Percentiles rank a stretch among this genome's conserved stretches.
Evolutionary conservation across 2,329 filamentous ascomycete species (phyloP).

Genomic region (Fusarium sp.): DNA sequence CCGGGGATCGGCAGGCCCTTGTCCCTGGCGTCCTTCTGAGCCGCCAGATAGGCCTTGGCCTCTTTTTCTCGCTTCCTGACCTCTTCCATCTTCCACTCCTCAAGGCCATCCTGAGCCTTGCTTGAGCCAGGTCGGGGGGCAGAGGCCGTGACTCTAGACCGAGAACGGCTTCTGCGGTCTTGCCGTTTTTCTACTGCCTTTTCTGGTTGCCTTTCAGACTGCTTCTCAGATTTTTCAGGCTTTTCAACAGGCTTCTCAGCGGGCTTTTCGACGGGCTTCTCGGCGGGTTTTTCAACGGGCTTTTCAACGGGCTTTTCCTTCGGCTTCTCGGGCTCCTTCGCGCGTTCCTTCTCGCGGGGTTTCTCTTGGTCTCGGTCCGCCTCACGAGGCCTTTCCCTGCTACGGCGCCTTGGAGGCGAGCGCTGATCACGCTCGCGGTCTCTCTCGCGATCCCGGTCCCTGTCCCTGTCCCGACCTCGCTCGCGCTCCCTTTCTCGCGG

Average conservation of each 20-base stretch:
- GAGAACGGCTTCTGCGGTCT: constrained; percentile 58
- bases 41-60: constrained; percentile 72
- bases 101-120: constrained; percentile 60
- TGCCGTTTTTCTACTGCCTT: constrained; percentile 26
- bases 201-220: constrained; percentile 11
- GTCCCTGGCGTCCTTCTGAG: constrained; percentile 68
- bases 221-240: neutral
- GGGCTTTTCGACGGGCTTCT: neutral
- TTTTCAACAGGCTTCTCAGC: neutral
- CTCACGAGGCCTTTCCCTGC: constrained; percentile 41
- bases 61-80: constrained; percentile 71
- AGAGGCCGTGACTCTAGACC: constrained; percentile 52
- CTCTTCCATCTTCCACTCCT: constrained; percentile 70
- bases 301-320: constrained; percentile 31
- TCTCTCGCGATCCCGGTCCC: constrained; percentile 34
- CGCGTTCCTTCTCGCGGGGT: constrained; percentile 35
- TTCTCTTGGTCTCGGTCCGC: constrained; percentile 34
- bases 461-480: constrained; percentile 29
- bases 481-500: constrained; percentile 47
- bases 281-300: neutral
- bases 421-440: constrained; percentile 44
- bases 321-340: constrained; percentile 23
- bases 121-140: constrained; percentile 51
- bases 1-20: constrained; percentile 69
- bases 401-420: constrained; percentile 40